These are phyloP conservation scores for Hortiboletus rubellus DNA, from an alignment of 1,284 basidiomycete species.

Conservation along the genomic window DNA sequence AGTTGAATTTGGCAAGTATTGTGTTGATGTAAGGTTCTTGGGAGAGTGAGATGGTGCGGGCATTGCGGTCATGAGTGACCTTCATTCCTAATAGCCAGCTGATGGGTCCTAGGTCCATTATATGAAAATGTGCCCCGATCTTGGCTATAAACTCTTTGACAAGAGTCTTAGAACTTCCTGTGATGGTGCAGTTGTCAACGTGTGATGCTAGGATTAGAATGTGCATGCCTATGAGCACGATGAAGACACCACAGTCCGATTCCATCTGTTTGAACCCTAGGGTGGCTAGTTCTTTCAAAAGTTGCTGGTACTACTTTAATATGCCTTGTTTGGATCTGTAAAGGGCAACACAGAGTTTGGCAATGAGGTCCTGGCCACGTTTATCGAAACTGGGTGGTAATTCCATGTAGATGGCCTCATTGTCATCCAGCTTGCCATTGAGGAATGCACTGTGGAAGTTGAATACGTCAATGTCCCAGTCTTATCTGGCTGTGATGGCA, in stretches of 20 bases:
- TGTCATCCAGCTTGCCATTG: too few species aligned
- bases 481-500: background rate
- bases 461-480: background rate
- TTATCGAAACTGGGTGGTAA: too few species aligned
- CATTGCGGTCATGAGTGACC: background rate
- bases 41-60: too few species aligned
- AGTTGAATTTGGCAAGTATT: too few species aligned
- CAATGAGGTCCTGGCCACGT: too few species aligned
- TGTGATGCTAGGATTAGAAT: too few species aligned
- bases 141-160: background rate
- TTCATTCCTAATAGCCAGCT: background rate
- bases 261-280: background rate
- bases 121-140: background rate
- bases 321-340: too few species aligned
- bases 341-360: background rate
- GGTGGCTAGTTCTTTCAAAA: background rate
- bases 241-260: background rate
- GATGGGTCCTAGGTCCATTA: background rate
- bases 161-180: too few species aligned
- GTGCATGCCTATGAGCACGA: background rate
- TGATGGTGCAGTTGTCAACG: background rate
- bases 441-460: too few species aligned
- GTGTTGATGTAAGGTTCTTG: too few species aligned
- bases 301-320: too few species aligned
- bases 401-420: too few species aligned